These are phyloP conservation scores for Nannochloropsis gaditana DNA, from an alignment of 108 stramenopile species.

Conservation along the genomic window DNA sequence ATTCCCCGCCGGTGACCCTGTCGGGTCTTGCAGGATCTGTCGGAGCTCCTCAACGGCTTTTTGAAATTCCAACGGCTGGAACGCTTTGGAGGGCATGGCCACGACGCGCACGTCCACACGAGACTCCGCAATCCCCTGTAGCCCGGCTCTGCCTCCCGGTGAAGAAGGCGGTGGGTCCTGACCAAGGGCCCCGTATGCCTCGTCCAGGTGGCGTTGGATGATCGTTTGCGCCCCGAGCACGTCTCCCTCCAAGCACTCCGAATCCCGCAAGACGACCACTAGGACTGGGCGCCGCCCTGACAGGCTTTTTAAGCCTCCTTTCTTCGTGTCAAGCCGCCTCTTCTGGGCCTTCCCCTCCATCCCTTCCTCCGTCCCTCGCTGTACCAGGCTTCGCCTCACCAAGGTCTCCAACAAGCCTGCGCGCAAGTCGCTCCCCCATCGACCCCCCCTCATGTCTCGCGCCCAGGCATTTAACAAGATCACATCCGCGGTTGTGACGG, in stretches of 20 bases:
- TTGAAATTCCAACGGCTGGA: background rate
- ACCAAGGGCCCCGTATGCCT: background rate
- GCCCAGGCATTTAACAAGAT: background rate
- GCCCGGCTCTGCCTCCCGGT: background rate
- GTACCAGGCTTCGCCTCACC: background rate
- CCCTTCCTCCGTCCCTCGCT: background rate
- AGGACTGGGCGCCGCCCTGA: background rate
- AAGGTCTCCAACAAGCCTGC: background rate
- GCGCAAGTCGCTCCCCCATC: background rate
- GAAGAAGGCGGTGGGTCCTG: background rate
- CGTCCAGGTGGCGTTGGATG: background rate
- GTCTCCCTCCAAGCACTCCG: background rate
- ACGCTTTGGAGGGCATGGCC: background rate
- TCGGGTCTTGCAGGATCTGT: background rate
- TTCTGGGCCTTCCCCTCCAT: background rate
- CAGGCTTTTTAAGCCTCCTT: background rate
- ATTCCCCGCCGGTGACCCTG: background rate
- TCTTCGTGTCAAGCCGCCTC: background rate
- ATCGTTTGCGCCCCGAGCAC: background rate
- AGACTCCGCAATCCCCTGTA: background rate
- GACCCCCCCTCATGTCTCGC: background rate
- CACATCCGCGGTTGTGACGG: background rate
- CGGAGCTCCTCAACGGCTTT: background rate
- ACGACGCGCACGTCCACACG: background rate
- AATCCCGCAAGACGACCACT: background rate